Base-by-base conservation (phyloP, 129 eudicot genomes). In the Deinandra increscens region DNA sequence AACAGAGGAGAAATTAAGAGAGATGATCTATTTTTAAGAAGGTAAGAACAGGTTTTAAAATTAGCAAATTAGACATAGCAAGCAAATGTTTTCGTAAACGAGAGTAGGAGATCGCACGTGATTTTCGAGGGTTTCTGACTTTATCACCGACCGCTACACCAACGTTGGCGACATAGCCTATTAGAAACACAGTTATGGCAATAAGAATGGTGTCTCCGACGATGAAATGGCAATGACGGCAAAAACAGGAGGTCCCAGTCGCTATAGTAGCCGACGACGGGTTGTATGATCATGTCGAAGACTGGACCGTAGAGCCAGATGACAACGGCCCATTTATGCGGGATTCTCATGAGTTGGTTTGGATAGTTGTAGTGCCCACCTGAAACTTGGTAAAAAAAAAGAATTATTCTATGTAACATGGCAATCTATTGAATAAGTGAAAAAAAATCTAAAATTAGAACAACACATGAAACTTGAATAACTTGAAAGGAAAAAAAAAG, bases 301-400 rank as follows among this genome's bases (percentile, higher is more conserved):
- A 88, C 70, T 0, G 90, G 90, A 15, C 95, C 90, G 26, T 90
- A 88, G 9, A 88, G 81, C 95, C 88, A 82, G 31, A 88, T 76
- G 45, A 60, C 80, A 10, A 88, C 66, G 4, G 88, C 37, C 86
- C 82, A 85, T 2, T 70, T 64, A 56, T 85, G 95, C 1, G 83
- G 75, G 34, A 88, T 72, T 0, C 95, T 91, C 0, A 88, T 61
- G 6, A 82, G 85, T 31, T 88, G 91, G 5, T 0, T 85, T 17
- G 0, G 91, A 88, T 3, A 88, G 83, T 63, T 88, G 95, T 38
- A 88, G 80, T 3, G 91, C 95, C 91, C 88, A 82, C 2, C 91
- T 88, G 42, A 82, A 88, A n/a, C n/a, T n/a, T n/a, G n/a, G n/a
- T n/a, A n/a, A n/a, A n/a, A n/a, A n/a, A n/a, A n/a, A n/a, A n/a